phyloP scores from a whole-genome alignment of 306 rosid genomes.

The Senna tora region DNA sequence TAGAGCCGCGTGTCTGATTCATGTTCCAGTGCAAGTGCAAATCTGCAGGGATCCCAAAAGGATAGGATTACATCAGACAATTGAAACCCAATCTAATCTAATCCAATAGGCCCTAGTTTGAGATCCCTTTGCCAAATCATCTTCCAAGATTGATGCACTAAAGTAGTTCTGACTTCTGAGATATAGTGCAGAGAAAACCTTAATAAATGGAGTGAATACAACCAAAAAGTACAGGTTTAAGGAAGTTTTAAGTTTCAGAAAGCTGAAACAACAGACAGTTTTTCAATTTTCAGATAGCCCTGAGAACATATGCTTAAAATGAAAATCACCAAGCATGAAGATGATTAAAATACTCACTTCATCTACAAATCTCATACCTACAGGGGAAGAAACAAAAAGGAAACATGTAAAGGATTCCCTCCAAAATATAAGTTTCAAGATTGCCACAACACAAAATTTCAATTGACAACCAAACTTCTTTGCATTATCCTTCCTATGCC shows the following conservation, averaged over 20 bases:
- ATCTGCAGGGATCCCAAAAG: no score
- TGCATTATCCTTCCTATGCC: background rate
- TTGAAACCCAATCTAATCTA: background rate
- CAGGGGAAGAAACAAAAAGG: background rate
- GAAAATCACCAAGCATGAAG: background rate
- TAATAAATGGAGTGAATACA: background rate
- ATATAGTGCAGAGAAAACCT: background rate
- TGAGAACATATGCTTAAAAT: background rate
- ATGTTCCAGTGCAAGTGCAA: background rate
- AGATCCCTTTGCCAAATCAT: background rate
- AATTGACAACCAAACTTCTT: background rate
- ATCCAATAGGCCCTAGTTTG: background rate
- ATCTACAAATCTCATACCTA: background rate
- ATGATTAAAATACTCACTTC: background rate
- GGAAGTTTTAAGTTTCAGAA: background rate
- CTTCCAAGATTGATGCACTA: background rate
- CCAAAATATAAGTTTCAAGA: background rate
- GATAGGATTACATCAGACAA: background rate
- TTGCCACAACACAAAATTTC: background rate
- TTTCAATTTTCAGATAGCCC: conserved; percentile 1
- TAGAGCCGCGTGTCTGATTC: no score
- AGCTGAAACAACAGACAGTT: background rate
- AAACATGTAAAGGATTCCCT: background rate
- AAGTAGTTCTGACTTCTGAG: background rate
- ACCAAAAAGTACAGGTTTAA: background rate